Evolutionary conservation across 2,329 filamentous ascomycete genomes (phyloP), one percentile per base, ranked within the genome.

Genomic region (Coccinonectria pachysandricola): DNA sequence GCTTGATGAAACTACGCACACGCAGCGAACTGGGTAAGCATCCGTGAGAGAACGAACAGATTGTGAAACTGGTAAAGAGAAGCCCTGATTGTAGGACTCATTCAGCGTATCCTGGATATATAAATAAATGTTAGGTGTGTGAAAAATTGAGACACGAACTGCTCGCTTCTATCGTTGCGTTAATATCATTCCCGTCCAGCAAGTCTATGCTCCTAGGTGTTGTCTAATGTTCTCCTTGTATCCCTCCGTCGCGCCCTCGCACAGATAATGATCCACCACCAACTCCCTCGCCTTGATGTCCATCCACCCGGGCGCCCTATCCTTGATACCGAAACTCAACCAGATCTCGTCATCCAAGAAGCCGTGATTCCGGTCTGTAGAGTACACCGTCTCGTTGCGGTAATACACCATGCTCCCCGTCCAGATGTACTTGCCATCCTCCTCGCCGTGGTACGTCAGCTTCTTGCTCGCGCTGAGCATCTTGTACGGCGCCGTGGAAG

Each of bases 391-490:
- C 5, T 36, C 27, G 10, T 40, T 30, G 3, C 26, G 30, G n/a
- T 35, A 28, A 10, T 37, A 42, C 6, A 42, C 39, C 39, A 42
- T 42, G 31, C 39, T 42, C 10, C 39, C 39, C 2, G 39, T 42
- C 39, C 39, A 42, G 3, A 37, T 42, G 15, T 42, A 42, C 12
- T 27, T 42, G 26, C 30, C 35, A 10, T 41, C 36, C 5, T 28
- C 39, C 28, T 42, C 39, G 23, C 39, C 39, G 19, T 42, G 36
- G 15, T 42, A 42, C 2, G 36, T 40, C 20, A 42, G 31, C 27
- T 37, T 42, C 31, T 42, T 42, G 28, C 39, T 42, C 12, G 40
- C 28, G 19, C 39, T 42, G 34, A 42, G 32, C 39, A 42, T 40
- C 4, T 31, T 30, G 19, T 24, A 42, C 4, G 39, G 39, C 11